phyloP scores from a whole-genome alignment of 169 alveolate species.

The Plasmodium gonderi region DNA sequence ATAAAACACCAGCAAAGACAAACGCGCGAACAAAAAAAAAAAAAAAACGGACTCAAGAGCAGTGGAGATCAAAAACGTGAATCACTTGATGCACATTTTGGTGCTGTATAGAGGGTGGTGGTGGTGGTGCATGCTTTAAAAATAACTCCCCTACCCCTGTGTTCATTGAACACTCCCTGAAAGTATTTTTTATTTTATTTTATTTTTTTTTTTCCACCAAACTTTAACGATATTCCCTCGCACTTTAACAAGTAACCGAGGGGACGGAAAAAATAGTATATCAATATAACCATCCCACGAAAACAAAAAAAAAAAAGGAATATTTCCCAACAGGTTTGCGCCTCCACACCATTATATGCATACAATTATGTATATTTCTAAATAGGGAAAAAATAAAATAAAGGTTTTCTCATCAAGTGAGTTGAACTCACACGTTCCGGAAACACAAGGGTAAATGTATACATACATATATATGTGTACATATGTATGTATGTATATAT shows the following conservation, averaged over 20 bases:
- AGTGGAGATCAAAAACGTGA: too few relatives aligned
- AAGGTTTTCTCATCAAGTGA: neutral
- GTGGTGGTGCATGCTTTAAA: too few relatives aligned
- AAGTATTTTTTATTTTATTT: neutral
- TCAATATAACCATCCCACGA: neutral
- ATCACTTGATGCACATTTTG: too few relatives aligned
- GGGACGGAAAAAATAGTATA: neutral
- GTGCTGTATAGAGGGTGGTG: too few relatives aligned
- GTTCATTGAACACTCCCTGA: too few relatives aligned
- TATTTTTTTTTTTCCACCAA: neutral
- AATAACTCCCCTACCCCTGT: too few relatives aligned
- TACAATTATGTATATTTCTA: neutral
- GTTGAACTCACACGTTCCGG: neutral
- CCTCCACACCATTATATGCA: neutral
- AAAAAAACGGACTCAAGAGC: too few relatives aligned
- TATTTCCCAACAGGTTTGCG: neutral
- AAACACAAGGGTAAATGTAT: neutral
- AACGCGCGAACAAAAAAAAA: too few relatives aligned
- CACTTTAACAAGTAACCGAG: neutral
- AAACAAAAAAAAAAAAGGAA: neutral
- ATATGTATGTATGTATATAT: too few relatives aligned
- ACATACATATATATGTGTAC: neutral
- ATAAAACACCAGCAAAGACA: too few relatives aligned
- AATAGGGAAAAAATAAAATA: neutral
- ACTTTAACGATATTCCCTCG: neutral